Conservation (phyloP, 805 yeast genomes). For the Ogataea salicorniae region DNA sequence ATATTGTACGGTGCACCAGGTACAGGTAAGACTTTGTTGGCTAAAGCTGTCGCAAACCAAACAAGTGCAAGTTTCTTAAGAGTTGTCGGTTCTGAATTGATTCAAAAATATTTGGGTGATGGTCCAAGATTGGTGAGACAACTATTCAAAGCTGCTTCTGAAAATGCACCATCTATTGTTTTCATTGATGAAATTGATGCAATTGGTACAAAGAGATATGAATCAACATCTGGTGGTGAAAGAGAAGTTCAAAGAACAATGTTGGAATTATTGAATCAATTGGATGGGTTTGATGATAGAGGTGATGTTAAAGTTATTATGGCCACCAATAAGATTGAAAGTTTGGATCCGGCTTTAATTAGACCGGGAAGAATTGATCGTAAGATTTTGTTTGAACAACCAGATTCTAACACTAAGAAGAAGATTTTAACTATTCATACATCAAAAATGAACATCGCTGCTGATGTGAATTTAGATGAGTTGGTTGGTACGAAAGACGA, state of each 20-base stretch:
- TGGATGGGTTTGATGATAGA: conserved; percentile 95
- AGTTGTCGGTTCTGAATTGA: conserved; percentile 94
- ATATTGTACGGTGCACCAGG: conserved; percentile 97
- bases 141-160: conserved; percentile 93
- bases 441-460: conserved; percentile 83
- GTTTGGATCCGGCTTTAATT: conserved; percentile 90
- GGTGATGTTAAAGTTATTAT: conserved; percentile 96
- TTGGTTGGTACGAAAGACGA: conserved; percentile 90
- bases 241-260: conserved; percentile 96
- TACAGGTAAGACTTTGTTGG: conserved; percentile 92
- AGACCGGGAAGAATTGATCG: conserved; percentile 98
- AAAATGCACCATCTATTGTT: conserved; percentile 96
- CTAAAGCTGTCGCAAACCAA: conserved; percentile 97
- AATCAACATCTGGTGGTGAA: conserved; percentile 89
- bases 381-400: conserved; percentile 92
- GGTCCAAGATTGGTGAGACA: conserved; percentile 95
- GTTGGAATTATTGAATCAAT: conserved; percentile 91
- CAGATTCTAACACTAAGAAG: conserved; percentile 87
- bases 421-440: conserved; percentile 91
- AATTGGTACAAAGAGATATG: conserved; percentile 97
- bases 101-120: conserved; percentile 95
- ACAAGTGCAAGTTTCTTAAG: conserved; percentile 94
- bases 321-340: conserved; percentile 96
- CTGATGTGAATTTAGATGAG: conserved; percentile 84
- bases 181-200: conserved; percentile 99